Base-by-base conservation (phyloP, 2,329 filamentous ascomycete species). In the Xylaria sp. region DNA sequence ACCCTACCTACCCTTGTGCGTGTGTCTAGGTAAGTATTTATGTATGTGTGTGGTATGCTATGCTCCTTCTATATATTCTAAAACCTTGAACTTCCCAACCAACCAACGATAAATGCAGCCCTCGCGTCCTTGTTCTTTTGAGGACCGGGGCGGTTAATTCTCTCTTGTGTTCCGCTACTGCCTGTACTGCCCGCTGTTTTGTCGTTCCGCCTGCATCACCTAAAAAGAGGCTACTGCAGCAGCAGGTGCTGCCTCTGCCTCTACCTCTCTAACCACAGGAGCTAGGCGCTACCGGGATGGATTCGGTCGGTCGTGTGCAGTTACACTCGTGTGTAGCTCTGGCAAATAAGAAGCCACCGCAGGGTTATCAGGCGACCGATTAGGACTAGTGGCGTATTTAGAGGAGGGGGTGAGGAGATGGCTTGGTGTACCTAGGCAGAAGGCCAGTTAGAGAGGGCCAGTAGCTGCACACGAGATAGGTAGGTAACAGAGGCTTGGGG, bases 241-340 rank as follows among this genome's bases (percentile, higher is more conserved):
- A 28, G 28, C 28, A 28, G 28, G 28, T 52, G n/a, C 34, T 50
- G 4, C 28, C 15, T 46, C 41, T 44, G 13, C 15, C 28, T 51
- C 50, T 62, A 13, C 28, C 34, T 25, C 23, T 44, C 52, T 44
- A 23, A 52, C 31, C 13, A 48, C 10, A 46, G 48, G 31, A 20
- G 28, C 34, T 65, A 59, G 46, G 62, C 23, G 48, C 51, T 61
- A 46, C 58, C 28, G 28, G 28, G 28, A 28, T 28, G 28, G 28
- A 28, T 28, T 57, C 61, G 63, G 66, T 60, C 61, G 28, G 28
- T 64, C 68, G 63, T 68, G 63, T 68, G 63, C 62, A 67, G 69
- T 69, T 65, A 58, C 71, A 70, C 70, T 70, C 39, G 62, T 62
- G 37, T 56, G 31, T 54, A 20, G 23, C 51, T 20, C 46, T 41